Percentiles rank a stretch among this genome's conserved stretches.
phyloP scores from a whole-genome alignment of 768 basidiomycete species.

The Nidularia pulvinata region DNA sequence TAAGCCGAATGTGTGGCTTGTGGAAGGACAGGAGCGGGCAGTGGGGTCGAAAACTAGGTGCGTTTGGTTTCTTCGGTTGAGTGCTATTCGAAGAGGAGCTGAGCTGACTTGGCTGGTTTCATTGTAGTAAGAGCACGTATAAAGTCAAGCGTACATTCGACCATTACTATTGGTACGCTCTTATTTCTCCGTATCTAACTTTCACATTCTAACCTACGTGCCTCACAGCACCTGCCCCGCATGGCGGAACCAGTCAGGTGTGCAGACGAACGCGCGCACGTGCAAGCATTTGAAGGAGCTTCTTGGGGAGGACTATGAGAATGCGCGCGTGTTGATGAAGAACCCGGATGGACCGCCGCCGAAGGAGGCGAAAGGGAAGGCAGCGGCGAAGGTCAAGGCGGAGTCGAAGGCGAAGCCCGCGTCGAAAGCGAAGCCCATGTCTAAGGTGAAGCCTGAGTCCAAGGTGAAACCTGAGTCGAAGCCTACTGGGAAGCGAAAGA shows the following conservation, averaged over 20 bases:
- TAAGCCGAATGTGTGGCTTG: conserved; percentile 34
- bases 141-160: conserved; percentile 35
- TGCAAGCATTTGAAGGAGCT: conserved; percentile 41
- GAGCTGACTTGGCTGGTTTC: too few species aligned
- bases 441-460: too few species aligned
- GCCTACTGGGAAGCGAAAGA: conserved; percentile 16
- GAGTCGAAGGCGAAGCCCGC: background rate
- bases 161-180: conserved; percentile 35
- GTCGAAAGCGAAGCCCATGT: background rate
- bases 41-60: conserved; percentile 16
- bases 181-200: background rate
- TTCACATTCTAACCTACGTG: background rate
- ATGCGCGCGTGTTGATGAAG: conserved; percentile 29
- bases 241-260: conserved; percentile 27
- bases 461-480: conserved; percentile 10
- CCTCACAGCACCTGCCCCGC: conserved; percentile 29
- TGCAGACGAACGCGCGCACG: conserved; percentile 36
- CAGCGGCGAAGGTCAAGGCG: conserved; percentile 5
- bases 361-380: conserved; percentile 7
- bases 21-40: conserved; percentile 27
- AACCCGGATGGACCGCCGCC: conserved; percentile 21
- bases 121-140: conserved; percentile 30
- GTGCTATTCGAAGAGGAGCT: too few species aligned
- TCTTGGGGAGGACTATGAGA: conserved; percentile 40
- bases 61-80: too few species aligned